phyloP scores from a whole-genome alignment of 306 rosid species.

The Cucumis melo region DNA sequence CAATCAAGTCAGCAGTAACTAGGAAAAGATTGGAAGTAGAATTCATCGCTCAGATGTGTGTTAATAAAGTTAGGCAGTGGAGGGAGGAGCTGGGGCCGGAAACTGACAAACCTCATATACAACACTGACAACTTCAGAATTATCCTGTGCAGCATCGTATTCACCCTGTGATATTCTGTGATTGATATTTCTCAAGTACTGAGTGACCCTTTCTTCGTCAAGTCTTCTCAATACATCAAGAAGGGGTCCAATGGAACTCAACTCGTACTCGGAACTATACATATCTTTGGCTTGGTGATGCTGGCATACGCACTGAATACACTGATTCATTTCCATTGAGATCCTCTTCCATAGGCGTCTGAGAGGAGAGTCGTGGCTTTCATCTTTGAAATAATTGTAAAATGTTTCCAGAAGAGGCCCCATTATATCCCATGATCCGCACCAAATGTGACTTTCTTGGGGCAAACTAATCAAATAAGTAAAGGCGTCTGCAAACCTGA shows the following conservation, averaged over 20 bases:
- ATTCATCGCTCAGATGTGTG: neutral
- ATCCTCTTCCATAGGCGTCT: slow-evolving; percentile 72
- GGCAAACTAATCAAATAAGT: slow-evolving; percentile 53
- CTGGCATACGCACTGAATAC: slow-evolving; percentile 79
- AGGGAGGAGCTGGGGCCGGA: neutral
- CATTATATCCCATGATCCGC: slow-evolving; percentile 82
- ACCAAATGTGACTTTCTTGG: slow-evolving; percentile 70
- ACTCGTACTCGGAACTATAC: slow-evolving; percentile 60
- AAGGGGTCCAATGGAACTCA: slow-evolving; percentile 71
- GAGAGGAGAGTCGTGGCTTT: slow-evolving; percentile 65
- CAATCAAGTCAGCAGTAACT: neutral
- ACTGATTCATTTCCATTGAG: slow-evolving; percentile 49
- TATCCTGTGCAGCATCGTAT: slow-evolving; percentile 49
- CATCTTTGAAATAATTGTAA: slow-evolving; percentile 74
- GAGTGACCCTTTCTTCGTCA: slow-evolving; percentile 69
- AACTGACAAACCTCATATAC: slow-evolving; percentile 55
- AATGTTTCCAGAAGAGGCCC: slow-evolving; percentile 89
- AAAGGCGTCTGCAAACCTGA: slow-evolving; percentile 88
- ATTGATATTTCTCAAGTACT: slow-evolving; percentile 49
- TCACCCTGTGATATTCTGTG: slow-evolving; percentile 33
- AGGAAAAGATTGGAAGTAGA: neutral
- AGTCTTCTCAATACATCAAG: slow-evolving; percentile 65
- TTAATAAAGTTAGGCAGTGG: neutral
- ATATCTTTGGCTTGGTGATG: slow-evolving; percentile 75
- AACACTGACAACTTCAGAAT: slow-evolving; percentile 60